Conservation (phyloP, 768 basidiomycete genomes). For the Kwoniella botswanensis region DNA sequence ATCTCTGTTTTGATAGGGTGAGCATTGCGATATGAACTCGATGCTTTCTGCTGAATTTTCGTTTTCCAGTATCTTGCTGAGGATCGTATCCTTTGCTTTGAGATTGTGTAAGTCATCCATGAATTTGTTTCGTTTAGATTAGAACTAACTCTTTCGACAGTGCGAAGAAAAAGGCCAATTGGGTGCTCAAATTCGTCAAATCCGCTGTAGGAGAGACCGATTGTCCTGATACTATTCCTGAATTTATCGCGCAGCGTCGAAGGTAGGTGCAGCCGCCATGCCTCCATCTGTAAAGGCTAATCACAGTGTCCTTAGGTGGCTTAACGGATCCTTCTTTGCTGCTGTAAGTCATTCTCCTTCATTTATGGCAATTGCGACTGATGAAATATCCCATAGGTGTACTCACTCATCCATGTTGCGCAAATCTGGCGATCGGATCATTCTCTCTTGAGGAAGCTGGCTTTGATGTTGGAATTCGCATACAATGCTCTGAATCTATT, state of each 20-base stretch:
- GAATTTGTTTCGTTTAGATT: neutral
- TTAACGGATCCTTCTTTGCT: conserved; percentile 87
- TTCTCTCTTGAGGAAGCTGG: conserved; percentile 72
- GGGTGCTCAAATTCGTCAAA: conserved; percentile 60
- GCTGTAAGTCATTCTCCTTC: conserved; percentile 58
- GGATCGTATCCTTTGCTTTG: conserved; percentile 57
- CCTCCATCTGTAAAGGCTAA: neutral
- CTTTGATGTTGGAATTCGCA: conserved; percentile 77
- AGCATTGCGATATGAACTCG: neutral
- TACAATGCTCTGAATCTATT: conserved; percentile 86
- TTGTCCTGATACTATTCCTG: conserved; percentile 85
- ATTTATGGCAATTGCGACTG: neutral
- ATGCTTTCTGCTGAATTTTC: neutral
- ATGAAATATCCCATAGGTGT: conserved; percentile 61
- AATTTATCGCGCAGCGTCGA: conserved; percentile 90
- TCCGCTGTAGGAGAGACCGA: conserved; percentile 91
- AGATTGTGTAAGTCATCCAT: conserved; percentile 51
- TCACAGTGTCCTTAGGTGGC: conserved; percentile 52
- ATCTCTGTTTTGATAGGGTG: conserved; percentile 26
- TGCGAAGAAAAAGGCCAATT: conserved; percentile 54
- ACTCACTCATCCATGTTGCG: conserved; percentile 84
- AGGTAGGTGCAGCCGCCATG: conserved; percentile 69
- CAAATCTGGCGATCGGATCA: conserved; percentile 83
- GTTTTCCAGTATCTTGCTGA: conserved; percentile 52
- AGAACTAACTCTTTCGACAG: conserved; percentile 11